phyloP scores from a whole-genome alignment of 495 filamentous ascomycete species.

The Aspergillus taichungensis region DNA sequence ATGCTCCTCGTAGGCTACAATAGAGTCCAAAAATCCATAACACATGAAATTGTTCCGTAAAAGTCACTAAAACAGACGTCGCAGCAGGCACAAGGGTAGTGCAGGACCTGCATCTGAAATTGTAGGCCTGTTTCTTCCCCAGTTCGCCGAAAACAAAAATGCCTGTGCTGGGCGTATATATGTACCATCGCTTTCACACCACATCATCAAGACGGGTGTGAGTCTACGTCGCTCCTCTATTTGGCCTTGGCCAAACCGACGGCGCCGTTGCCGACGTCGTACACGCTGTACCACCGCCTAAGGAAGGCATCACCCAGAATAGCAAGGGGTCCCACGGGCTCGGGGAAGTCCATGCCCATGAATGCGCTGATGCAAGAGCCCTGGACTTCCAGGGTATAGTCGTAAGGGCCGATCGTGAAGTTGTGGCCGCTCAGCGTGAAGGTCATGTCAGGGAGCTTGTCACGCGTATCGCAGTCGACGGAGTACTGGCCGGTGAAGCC shows the following conservation, averaged over 20 bases:
- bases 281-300: constrained; percentile 93
- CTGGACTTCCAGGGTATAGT: constrained; percentile 94
- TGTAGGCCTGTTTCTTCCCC: too few relatives aligned
- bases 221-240: constrained; percentile 21
- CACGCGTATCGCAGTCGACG: constrained; percentile 79
- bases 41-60: too few relatives aligned
- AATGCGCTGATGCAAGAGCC: constrained; percentile 95
- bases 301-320: constrained; percentile 98
- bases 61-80: too few relatives aligned
- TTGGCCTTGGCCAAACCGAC: constrained; percentile 86
- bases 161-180: too few relatives aligned
- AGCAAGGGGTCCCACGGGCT: constrained; percentile 82
- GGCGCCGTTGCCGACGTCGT: constrained; percentile 75
- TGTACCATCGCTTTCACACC: too few relatives aligned
- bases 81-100: too few relatives aligned
- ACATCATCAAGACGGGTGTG: not conserved
- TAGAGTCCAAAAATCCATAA: too few relatives aligned
- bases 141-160: too few relatives aligned
- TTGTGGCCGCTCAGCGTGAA: constrained; percentile 83
- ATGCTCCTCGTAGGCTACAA: too few relatives aligned
- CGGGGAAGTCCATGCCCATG: constrained; percentile 96
- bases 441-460: constrained; percentile 74
- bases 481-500: constrained; percentile 90
- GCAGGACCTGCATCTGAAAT: too few relatives aligned
- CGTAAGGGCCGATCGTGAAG: constrained; percentile 79